A percentile compares a stretch with the other conserved stretches of the same genome.
Evolutionary conservation across 1,284 basidiomycete species (phyloP).

Genomic region (Cerrena zonata): DNA sequence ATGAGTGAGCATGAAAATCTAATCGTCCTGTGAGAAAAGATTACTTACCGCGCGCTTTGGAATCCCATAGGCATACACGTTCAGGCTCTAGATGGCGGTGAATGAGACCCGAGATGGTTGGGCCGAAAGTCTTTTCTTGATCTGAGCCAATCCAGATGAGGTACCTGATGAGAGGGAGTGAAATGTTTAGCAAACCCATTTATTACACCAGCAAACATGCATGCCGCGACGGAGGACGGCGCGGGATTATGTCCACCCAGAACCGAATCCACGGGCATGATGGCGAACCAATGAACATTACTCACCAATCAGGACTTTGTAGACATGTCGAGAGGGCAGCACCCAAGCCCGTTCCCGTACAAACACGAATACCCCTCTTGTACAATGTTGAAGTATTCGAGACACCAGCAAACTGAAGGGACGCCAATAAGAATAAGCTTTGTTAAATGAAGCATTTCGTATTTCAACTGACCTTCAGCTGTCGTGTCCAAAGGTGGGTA

Average conservation of each 20-base stretch:
- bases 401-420: conserved; percentile 34
- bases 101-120: conserved; percentile 42
- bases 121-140: conserved; percentile 40
- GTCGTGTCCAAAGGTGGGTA: conserved; percentile 59
- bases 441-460: not conserved
- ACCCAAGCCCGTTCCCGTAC: conserved; percentile 41
- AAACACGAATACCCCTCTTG: conserved; percentile 39
- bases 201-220: not conserved
- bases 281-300: conserved; percentile 3
- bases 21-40: conserved; percentile 1
- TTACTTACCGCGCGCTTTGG: conserved; percentile 46
- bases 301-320: conserved; percentile 56
- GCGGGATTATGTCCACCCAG: not conserved
- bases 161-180: conserved; percentile 47
- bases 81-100: conserved; percentile 49
- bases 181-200: not conserved
- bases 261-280: not conserved
- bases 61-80: conserved; percentile 58
- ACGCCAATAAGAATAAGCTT: conserved; percentile 4
- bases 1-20: not conserved
- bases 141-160: conserved; percentile 54
- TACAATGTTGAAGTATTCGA: conserved; percentile 41
- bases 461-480: conserved; percentile 46
- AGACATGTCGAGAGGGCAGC: conserved; percentile 41
- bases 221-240: conserved; percentile 3